Base-by-base conservation (phyloP, 148 eudicot genomes). In the Fagopyrum homotropicum region DNA sequence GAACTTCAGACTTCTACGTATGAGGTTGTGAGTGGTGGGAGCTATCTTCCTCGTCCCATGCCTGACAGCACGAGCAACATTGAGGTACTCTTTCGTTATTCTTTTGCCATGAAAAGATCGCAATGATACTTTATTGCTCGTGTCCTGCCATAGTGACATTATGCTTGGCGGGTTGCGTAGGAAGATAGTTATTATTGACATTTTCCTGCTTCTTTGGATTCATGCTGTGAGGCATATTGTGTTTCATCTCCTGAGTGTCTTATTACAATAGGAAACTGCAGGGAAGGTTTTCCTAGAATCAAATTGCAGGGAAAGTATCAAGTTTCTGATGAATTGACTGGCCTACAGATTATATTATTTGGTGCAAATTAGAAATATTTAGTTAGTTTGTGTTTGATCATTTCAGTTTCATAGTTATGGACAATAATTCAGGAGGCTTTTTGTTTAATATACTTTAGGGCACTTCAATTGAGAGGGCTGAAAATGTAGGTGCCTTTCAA, bases 401-500 rank as follows among this genome's bases (percentile, higher is more conserved):
- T 57, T 19, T 17, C 40, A 64, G 70, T 64, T 35, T 66, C 71
- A 14, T 66, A 66, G 70, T 40, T 66, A 11, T 66, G 71, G 71
- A 40, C 71, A 66, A 66, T 40, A 40, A 1, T 29, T 29, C 8
- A 61, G 43, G 69, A 63, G 44, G 45, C 17, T 66, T 66, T 12
- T 0, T 26, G 19, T 66, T 66, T 66, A 35, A 45, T 66, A 46
- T 43, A 12, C 12, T 79, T 49, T 77, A 91, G 97, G 86, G 76
- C 50, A 80, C 79, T 80, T 75, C 74, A 75, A 69, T 80, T 51
- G 16, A 45, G 46, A 79, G 80, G 49, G 46, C 76, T 57, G 94
- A 88, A 79, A 83, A 73, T 74, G 75, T 92, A n/a, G 99, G 99
- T 72, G 99, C 97, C 68, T 92, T 96, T 78, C 99, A 96, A 80